Conservation (phyloP, 2,329 filamentous ascomycete genomes). For the Claviceps africana region DNA sequence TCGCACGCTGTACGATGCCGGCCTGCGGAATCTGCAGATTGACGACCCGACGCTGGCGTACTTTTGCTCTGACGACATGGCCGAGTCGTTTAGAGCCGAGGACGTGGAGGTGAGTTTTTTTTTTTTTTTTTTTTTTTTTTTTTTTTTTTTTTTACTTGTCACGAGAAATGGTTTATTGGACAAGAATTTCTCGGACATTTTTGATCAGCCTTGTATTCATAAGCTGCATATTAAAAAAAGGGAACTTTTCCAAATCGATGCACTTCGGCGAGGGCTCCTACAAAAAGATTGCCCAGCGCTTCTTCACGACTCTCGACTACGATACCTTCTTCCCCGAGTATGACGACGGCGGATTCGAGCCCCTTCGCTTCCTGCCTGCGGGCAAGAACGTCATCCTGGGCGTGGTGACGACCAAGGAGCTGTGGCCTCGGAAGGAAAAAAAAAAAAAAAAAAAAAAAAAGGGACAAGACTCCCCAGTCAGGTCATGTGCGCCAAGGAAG, state of each 20-base stretch:
- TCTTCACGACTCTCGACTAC: slow-evolving; percentile 45
- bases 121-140: slow-evolving; percentile 17
- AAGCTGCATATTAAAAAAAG: slow-evolving; percentile 8
- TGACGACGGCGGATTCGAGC: slow-evolving; percentile 49
- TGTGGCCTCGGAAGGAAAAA: slow-evolving; percentile 35
- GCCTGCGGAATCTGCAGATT: slow-evolving; percentile 43
- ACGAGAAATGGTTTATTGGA: too few relatives aligned
- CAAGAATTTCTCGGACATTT: too few relatives aligned
- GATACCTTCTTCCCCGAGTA: slow-evolving; percentile 50
- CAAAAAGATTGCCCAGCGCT: slow-evolving; percentile 45
- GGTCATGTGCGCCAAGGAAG: too few relatives aligned
- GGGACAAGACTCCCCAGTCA: too few relatives aligned
- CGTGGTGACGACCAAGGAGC: slow-evolving; percentile 48
- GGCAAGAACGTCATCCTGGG: slow-evolving; percentile 50
- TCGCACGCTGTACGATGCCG: slow-evolving; percentile 38
- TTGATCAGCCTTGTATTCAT: not conserved
- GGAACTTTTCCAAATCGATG: slow-evolving; percentile 48
- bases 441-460: too few relatives aligned
- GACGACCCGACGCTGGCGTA: slow-evolving; percentile 51
- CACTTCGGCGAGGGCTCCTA: slow-evolving; percentile 53
- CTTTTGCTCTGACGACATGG: slow-evolving; percentile 57
- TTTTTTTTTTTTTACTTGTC: slow-evolving; percentile 10
- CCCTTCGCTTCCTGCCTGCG: slow-evolving; percentile 42
- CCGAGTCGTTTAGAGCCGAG: slow-evolving; percentile 39
- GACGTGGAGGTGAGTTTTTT: slow-evolving; percentile 48